These are phyloP conservation scores for Silene latifolia DNA, from an alignment of 148 eudicot species.

Conservation along the genomic window DNA sequence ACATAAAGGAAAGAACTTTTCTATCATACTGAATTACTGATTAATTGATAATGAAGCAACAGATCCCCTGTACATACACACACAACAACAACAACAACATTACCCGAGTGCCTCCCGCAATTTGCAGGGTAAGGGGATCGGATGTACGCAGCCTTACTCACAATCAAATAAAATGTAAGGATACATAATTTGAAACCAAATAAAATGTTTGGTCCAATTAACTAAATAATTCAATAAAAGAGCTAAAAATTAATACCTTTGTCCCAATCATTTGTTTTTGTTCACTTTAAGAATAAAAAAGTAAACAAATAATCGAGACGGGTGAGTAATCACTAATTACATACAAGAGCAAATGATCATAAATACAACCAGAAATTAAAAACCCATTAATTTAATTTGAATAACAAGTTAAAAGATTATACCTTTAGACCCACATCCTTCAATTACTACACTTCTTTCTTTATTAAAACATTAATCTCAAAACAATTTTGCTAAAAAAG, in stretches of 20 bases:
- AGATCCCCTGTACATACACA: conserved; percentile 21
- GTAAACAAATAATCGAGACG: too few relatives aligned
- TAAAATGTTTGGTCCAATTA: neutral
- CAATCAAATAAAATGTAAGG: conserved; percentile 9
- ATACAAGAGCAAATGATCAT: conserved; percentile 18
- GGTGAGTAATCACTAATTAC: neutral
- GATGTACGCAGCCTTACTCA: too few relatives aligned
- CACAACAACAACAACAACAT: neutral
- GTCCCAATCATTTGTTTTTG: too few relatives aligned
- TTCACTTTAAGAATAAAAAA: too few relatives aligned
- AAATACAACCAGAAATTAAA: conserved; percentile 22
- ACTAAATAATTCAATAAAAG: conserved; percentile 12
- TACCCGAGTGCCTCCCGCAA: too few relatives aligned
- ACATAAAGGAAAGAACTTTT: too few relatives aligned
- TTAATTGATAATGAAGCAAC: conserved; percentile 11
- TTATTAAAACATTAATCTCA: conserved; percentile 10
- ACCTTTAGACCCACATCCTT: conserved; percentile 90
- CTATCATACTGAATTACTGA: neutral
- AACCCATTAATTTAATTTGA: conserved; percentile 30
- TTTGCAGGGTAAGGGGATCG: too few relatives aligned
- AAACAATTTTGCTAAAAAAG: conserved; percentile 19
- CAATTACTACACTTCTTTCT: conserved; percentile 23
- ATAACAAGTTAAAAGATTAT: conserved; percentile 18
- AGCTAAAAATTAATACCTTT: conserved; percentile 7
- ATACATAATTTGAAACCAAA: neutral